Base-by-base conservation (phyloP, 148 eudicot genomes). In the Nepenthes mirabilis region DNA sequence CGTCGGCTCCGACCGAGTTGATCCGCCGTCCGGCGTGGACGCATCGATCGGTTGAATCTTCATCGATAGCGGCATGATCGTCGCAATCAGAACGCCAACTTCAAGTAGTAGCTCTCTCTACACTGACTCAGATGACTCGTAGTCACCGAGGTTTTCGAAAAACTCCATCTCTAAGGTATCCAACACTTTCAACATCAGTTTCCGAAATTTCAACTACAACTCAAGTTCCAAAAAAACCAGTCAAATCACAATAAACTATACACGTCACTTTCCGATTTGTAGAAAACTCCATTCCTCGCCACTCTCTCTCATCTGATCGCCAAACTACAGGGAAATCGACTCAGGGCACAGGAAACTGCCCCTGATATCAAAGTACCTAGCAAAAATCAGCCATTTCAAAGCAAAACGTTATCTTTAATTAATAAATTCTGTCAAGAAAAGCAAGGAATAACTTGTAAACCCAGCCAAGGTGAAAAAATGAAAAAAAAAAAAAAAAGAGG, bases 1-100 rank as follows among this genome's bases (percentile, higher is more conserved):
- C 8, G 7, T 52, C 49, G 72, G 36, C n/a, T 8, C 66, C 53
- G 40, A 59, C 55, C 45, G 45, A 40, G 45, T 40, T 40, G 6
- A 4, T 4, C 45, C 45, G 45, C 45, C 8, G 34, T 14, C 65
- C 4, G 54, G 59, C 2, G 55, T 32, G 6, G 14, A 32, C 55
- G 67, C 70, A 56, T 83, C 85, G 57, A 91, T 74, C 35, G 97
- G 97, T 57, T 83, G 90, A 63, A 91, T 78, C 73, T 83, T 91
- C 77, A 77, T 76, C 14, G 85, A 70, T 40, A 75, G 66, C 57
- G 87, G 93, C 95, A 90, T 86, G 54, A 48, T 66, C n/a, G 9
- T 11, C 7, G 36, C 51, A 47, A 47, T 37, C 32, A 14, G 34
- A 37, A 63, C 14, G 52, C 51, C 36, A 1, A 37, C 6, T 48